Evolutionary conservation across 2,329 filamentous ascomycete genomes (phyloP).

Genomic region (Neurospora sp.): DNA sequence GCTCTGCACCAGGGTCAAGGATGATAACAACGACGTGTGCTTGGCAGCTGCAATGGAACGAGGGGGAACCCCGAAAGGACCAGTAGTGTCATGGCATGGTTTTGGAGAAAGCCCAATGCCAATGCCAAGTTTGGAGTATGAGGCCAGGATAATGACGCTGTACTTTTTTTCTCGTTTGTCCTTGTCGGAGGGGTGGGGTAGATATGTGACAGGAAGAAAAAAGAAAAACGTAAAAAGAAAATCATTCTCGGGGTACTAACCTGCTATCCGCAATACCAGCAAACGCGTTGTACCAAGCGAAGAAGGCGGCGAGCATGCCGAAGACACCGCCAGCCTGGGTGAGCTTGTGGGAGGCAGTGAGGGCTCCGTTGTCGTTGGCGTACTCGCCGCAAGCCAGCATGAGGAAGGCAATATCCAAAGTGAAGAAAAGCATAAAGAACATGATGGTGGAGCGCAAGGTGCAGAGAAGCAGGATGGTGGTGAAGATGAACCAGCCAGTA

Average conservation of each 20-base stretch:
- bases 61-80: neutral
- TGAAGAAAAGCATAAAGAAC: slow-evolving; percentile 70
- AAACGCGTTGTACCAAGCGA: slow-evolving; percentile 81
- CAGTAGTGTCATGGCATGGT: neutral
- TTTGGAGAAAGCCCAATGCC: neutral
- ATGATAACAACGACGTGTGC: slow-evolving; percentile 11
- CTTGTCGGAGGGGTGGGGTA: neutral
- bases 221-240: slow-evolving; percentile 3
- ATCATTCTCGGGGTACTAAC: slow-evolving; percentile 29
- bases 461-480: slow-evolving; percentile 61
- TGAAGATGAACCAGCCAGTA: slow-evolving; percentile 79
- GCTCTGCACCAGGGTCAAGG: slow-evolving; percentile 8
- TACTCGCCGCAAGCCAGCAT: slow-evolving; percentile 58
- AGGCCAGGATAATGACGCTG: neutral
- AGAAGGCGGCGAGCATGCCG: slow-evolving; percentile 69
- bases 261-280: slow-evolving; percentile 69
- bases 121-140: neutral
- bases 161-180: neutral
- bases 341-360: slow-evolving; percentile 35
- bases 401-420: slow-evolving; percentile 66
- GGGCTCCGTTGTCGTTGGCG: slow-evolving; percentile 41
- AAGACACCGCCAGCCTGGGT: slow-evolving; percentile 69
- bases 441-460: slow-evolving; percentile 69
- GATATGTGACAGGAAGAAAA: neutral
- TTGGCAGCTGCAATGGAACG: slow-evolving; percentile 12